Conservation (phyloP, 345 rosid genomes). For the Firmiana major region DNA sequence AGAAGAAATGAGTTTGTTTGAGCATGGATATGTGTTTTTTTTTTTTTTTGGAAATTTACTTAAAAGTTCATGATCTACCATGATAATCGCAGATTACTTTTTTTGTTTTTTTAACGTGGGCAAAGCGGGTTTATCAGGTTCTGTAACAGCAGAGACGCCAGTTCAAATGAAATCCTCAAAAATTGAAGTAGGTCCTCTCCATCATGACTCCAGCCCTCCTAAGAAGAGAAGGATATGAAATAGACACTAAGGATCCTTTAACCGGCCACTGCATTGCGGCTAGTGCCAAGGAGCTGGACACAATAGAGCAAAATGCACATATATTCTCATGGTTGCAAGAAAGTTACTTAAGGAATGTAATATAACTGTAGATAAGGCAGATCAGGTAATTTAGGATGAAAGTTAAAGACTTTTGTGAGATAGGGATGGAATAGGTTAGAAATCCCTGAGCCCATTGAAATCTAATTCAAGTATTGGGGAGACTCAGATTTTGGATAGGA, state of each 20-base stretch:
- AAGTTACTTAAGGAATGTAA: neutral
- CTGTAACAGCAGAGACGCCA: no score
- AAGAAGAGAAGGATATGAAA: neutral
- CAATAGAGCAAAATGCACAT: conserved; percentile 4
- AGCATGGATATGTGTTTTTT: no score
- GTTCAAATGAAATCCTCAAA: neutral
- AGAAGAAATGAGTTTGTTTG: no score
- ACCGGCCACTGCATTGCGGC: conserved; percentile 1
- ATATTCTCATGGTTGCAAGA: neutral
- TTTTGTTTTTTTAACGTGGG: no score
- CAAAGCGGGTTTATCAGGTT: no score
- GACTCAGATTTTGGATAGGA: no score
- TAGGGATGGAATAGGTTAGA: neutral
- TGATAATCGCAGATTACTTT: no score
- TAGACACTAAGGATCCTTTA: conserved; percentile 8
- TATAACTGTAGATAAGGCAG: neutral
- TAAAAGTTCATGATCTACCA: no score
- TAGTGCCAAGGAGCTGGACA: conserved; percentile 9
- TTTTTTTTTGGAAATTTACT: no score
- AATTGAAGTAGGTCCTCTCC: conserved; percentile 2
- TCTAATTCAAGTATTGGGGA: neutral
- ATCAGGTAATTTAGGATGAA: neutral
- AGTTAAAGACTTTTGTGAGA: neutral
- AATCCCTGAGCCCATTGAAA: neutral
- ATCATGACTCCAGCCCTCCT: neutral